Evolutionary conservation across 306 rosid species (phyloP), one percentile per base, ranked within the genome.

Genomic region (Fragaria nilgerrensis): DNA sequence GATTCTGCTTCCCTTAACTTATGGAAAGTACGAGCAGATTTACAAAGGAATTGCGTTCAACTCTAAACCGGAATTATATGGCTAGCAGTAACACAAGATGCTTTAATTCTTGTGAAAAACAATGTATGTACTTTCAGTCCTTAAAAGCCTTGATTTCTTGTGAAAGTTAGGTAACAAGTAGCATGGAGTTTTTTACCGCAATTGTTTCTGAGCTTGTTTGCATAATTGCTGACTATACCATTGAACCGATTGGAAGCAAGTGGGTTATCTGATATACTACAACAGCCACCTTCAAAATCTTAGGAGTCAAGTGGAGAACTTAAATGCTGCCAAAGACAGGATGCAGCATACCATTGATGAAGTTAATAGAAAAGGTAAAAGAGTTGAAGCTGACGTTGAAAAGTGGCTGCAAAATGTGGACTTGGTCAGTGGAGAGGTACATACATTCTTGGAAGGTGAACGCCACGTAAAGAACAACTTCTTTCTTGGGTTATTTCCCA

Each of bases 321-420:
- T 85, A 10, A 1, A 0, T 0, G 63, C 36, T 5, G 19, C 8
- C 10, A 70, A 34, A 56, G 52, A 65, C 0, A 1, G n/a, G 17
- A 23, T 85, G 11, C 48, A 56, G 16, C 84, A 29, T 5, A 0
- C 7, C 0, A 68, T 85, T 9, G 48, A n/a, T 7, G 53, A 41
- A 22, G 88, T 75, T 39, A 39, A 47, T 74, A 22, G 61, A 20
- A 44, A 55, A 6, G 79, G 82, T 16, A 56, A 73, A 65, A 7
- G 8, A 39, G 75, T 77, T 17, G 65, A 66, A 14, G 15, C 14
- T 43, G 68, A 44, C 1, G 84, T 85, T 2, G 0, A 63, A 4
- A 12, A 53, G 2, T 85, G 88, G 88, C 25, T 47, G 34, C 5
- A 2, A 2, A 3, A 5, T 9, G 63, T 43, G 3, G n/a, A 64